These are phyloP conservation scores for Fistulifera pelliculosa DNA, from an alignment of 108 stramenopile genomes.

Conservation along the genomic window DNA sequence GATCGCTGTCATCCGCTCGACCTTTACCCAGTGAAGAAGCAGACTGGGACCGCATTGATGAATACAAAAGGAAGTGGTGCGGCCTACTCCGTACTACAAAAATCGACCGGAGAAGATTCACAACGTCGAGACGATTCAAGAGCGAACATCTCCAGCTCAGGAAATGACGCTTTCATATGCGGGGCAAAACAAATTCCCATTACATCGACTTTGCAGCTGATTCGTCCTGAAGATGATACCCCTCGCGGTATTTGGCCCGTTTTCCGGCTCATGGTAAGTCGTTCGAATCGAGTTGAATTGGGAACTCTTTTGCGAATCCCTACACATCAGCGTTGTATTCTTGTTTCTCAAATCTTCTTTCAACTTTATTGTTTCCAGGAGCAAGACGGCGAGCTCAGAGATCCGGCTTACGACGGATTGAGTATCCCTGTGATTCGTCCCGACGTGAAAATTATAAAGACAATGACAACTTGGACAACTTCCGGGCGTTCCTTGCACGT, in stretches of 20 bases:
- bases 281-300: neutral
- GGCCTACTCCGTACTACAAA: too few species aligned
- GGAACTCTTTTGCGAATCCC: too few species aligned
- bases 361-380: constrained; percentile 29
- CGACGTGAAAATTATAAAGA: neutral
- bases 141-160: neutral
- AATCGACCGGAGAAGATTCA: too few species aligned
- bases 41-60: too few species aligned
- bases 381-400: constrained; percentile 57
- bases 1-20: too few species aligned
- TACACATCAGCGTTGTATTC: too few species aligned
- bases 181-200: constrained; percentile 52
- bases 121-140: too few species aligned
- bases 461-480: constrained; percentile 16
- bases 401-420: constrained; percentile 21
- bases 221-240: constrained; percentile 52
- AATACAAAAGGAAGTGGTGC: too few species aligned
- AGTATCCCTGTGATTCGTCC: neutral
- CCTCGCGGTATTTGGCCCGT: constrained; percentile 72
- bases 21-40: too few species aligned
- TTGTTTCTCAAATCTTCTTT: neutral
- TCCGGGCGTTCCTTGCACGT: constrained; percentile 25
- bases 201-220: constrained; percentile 57
- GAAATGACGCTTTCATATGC: constrained; percentile 31
- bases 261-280: constrained; percentile 80